phyloP scores from a whole-genome alignment of 2,329 filamentous ascomycete genomes.

The Elsinoe perseae region DNA sequence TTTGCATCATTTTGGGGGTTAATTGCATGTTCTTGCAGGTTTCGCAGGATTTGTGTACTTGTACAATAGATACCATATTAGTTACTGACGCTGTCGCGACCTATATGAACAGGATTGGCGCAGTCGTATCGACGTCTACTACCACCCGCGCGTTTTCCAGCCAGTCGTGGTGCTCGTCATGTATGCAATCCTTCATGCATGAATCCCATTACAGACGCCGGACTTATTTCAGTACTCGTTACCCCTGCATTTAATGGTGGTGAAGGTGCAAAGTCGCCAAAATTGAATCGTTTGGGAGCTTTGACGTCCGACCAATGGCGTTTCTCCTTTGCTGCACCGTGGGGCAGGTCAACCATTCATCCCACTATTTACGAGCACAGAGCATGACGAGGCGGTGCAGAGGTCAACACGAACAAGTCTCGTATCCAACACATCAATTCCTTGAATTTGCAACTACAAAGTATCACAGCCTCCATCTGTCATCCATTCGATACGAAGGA shows the following conservation, averaged over 20 bases:
- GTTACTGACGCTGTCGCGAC: not conserved
- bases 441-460: no score
- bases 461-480: no score
- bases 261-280: not conserved
- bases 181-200: not conserved
- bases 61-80: constrained; percentile 3
- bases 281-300: not conserved
- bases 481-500: no score
- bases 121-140: not conserved
- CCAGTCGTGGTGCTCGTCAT: not conserved
- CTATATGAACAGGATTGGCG: not conserved
- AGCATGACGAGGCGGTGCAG: not conserved
- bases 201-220: not conserved
- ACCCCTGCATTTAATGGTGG: not conserved
- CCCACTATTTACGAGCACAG: constrained; percentile 13
- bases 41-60: not conserved
- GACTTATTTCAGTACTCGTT: not conserved
- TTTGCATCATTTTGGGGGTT: not conserved
- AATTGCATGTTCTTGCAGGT: not conserved
- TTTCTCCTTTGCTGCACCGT: constrained; percentile 1
- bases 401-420: not conserved
- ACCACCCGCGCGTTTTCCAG: not conserved
- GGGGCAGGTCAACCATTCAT: constrained; percentile 12
- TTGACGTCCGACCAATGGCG: constrained; percentile 4
- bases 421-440: constrained; percentile 4